A percentile compares a stretch with the other conserved stretches of the same genome.
Conservation (phyloP, 768 basidiomycete species). For the Russula earlei region DNA sequence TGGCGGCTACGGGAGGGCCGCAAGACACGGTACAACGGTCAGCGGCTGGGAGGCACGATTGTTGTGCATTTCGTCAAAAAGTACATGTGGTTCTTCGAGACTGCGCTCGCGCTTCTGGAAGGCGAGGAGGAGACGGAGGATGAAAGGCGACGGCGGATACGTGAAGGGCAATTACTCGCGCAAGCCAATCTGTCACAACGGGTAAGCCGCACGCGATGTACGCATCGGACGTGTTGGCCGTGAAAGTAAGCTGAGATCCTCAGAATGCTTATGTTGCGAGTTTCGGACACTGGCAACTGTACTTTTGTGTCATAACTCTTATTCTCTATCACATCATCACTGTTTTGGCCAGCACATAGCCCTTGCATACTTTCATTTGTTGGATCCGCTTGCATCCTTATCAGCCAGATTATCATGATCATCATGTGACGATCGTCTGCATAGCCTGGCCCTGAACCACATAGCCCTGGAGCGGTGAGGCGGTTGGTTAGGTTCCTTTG, state of each 20-base stretch:
- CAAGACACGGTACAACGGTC: slow-evolving; percentile 48
- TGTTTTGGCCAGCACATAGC: neutral
- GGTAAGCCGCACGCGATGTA: neutral
- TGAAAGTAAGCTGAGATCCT: neutral
- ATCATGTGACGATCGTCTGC: no score
- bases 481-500: neutral
- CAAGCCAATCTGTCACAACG: neutral
- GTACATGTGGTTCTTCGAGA: slow-evolving; percentile 93
- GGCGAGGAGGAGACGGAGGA: slow-evolving; percentile 59
- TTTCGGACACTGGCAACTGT: slow-evolving; percentile 1
- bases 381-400: no score
- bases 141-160: slow-evolving; percentile 21
- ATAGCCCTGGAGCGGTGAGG: neutral
- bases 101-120: slow-evolving; percentile 78
- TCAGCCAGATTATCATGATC: no score
- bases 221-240: neutral
- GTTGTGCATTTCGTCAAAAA: slow-evolving; percentile 98
- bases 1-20: slow-evolving; percentile 71
- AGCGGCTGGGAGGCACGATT: slow-evolving; percentile 83
- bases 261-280: neutral
- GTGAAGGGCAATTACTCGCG: neutral
- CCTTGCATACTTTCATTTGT: no score
- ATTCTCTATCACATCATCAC: neutral
- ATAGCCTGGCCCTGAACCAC: no score
- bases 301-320: slow-evolving; percentile 11